Evolutionary conservation across 1,139 yeast species (phyloP).

Genomic region (Hyphopichia pseudoburtonii): DNA sequence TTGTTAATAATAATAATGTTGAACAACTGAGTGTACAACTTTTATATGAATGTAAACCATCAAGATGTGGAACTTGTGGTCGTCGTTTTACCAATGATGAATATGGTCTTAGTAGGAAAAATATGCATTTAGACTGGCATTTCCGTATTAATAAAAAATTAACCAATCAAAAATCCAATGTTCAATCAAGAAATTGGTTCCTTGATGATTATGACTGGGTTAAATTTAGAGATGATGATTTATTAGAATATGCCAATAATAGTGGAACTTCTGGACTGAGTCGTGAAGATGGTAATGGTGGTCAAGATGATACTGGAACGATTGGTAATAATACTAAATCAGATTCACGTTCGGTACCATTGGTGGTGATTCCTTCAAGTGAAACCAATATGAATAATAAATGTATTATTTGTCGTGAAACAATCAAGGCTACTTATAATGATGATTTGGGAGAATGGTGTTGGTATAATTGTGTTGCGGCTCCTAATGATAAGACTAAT

Average conservation of each 20-base stretch:
- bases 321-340: constrained; percentile 1
- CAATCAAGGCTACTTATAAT: constrained; percentile 74
- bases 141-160: constrained; percentile 84
- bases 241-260: constrained; percentile 32
- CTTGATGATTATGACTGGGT: constrained; percentile 75
- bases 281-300: constrained; percentile 11
- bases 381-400: constrained; percentile 65
- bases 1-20: constrained; percentile 35
- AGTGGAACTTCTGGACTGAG: constrained; percentile 1
- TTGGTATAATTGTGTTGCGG: constrained; percentile 78
- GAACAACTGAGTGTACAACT: constrained; percentile 28
- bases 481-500: constrained; percentile 52
- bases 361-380: constrained; percentile 70
- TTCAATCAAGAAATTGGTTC: constrained; percentile 83
- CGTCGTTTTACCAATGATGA: constrained; percentile 71
- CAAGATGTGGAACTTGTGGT: constrained; percentile 89
- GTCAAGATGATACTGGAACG: constrained; percentile 6
- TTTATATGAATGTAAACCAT: constrained; percentile 62
- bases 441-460: constrained; percentile 96
- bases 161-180: constrained; percentile 37
- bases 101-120: constrained; percentile 53
- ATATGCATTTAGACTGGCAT: constrained; percentile 91
- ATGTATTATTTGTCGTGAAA: constrained; percentile 89
- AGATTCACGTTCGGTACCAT: constrained; percentile 20
- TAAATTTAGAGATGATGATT: constrained; percentile 62